Conservation (phyloP, 257 asterid genomes). For the Penstemon barbatus region DNA sequence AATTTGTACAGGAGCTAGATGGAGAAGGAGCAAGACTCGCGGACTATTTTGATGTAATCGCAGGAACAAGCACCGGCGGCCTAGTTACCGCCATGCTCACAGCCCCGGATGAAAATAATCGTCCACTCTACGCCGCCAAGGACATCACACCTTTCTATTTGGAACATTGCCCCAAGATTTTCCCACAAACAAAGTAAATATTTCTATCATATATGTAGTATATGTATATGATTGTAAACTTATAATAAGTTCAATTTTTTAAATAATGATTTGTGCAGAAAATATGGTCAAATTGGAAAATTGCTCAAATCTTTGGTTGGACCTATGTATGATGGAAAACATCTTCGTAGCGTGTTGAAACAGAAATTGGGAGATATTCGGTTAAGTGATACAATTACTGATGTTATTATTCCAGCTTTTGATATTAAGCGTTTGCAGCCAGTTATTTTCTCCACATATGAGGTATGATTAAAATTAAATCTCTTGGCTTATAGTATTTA, state of each 20-base stretch:
- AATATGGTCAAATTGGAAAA: constrained; percentile 20
- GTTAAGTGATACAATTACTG: constrained; percentile 54
- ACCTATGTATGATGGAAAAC: constrained; percentile 56
- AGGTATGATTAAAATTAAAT: constrained; percentile 29
- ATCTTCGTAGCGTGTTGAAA: constrained; percentile 44
- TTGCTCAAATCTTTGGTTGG: constrained; percentile 38
- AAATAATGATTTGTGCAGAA: constrained; percentile 20
- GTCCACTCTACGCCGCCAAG: constrained; percentile 57
- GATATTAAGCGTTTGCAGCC: constrained; percentile 68
- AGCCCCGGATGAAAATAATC: constrained; percentile 47
- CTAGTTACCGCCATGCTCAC: constrained; percentile 66
- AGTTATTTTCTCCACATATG: constrained; percentile 51
- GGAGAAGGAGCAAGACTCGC: constrained; percentile 50
- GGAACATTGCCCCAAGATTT: constrained; percentile 55
- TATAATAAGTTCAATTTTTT: not conserved
- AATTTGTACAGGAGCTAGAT: constrained; percentile 39
- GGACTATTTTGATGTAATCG: constrained; percentile 57
- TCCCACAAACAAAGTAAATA: constrained; percentile 50
- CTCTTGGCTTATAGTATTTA: no score
- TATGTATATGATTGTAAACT: not conserved
- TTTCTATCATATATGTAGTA: no score
- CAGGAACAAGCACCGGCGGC: constrained; percentile 73
- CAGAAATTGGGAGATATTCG: constrained; percentile 37
- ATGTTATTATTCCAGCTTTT: constrained; percentile 68
- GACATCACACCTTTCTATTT: constrained; percentile 65